These are phyloP conservation scores for Ettlia oleoabundans DNA, from an alignment of 139 green algal species.

Conservation along the genomic window DNA sequence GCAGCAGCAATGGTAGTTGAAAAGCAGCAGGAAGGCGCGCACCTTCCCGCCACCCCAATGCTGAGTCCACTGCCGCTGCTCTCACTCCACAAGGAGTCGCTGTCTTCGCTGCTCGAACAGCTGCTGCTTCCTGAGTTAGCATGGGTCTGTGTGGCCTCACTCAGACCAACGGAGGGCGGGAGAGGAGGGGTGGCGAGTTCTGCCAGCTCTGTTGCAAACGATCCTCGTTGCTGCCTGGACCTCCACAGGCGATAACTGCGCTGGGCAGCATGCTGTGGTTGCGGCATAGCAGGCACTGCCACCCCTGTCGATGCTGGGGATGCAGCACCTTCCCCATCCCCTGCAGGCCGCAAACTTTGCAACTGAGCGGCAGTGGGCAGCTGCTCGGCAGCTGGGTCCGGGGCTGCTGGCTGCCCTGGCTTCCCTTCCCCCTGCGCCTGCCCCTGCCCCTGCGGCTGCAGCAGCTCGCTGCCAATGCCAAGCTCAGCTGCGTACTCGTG, in stretches of 20 bases:
- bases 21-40: not conserved
- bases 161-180: not conserved
- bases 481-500: slow-evolving; percentile 16
- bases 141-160: no score
- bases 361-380: no score
- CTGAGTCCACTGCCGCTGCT: slow-evolving; percentile 4
- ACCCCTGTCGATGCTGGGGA: no score
- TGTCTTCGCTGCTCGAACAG: not conserved
- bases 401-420: no score
- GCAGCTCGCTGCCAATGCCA: not conserved
- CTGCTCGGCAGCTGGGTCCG: not conserved
- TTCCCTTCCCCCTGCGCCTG: not conserved
- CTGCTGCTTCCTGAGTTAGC: not conserved
- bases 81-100: no score
- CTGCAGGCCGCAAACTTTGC: no score
- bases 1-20: not conserved
- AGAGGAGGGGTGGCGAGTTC: not conserved
- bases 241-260: no score
- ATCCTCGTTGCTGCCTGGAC: no score
- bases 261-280: no score
- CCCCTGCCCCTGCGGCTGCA: no score
- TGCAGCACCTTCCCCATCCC: no score
- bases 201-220: not conserved
- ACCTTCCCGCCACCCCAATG: slow-evolving; percentile 22
- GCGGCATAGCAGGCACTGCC: no score